Evolutionary conservation across 805 yeast species (phyloP), one percentile per base, ranked within the genome.

Genomic region (Myxozyma geophila): DNA sequence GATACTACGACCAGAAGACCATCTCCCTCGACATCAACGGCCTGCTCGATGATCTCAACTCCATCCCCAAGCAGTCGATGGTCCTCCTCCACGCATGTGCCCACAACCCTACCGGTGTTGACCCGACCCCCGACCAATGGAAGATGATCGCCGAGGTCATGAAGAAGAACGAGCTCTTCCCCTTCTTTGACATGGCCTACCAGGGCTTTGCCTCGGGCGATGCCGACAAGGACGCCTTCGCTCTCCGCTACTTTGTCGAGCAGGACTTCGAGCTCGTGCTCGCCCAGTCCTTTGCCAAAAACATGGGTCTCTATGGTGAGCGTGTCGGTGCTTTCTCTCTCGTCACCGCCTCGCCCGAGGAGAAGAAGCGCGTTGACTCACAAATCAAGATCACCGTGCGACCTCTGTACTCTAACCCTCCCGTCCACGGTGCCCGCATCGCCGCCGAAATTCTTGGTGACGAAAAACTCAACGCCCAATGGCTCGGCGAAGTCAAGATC

Each of bases 41-140:
- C 54, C 79, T 91, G 80, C 74, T 89, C 57, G 74, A 75, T 40
- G 89, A 90, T 58, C 77, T 92, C 54, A 71, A 79, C 28, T 72
- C 75, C 41, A 86, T 87, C 46, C 83, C 83, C 37, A 78, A 78
- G 40, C 90, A 88, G 35, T 80, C 87, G 23, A 83, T 85, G 58
- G 87, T 92, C 23, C 81, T 92, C 61, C 82, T 92, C 65, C 98
- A 92, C 77, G 97, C 97, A 8, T 92, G 97, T 75, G 95, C 97
- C 73, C 98, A 92, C 80, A 93, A 92, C 81, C 98, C 98, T 60
- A 93, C 98, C 19, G 98, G 98, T 68, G 86, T 92, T 75, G 98
- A 92, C 75, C 95, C 96, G 66, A 85, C 90, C 17, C 77, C 78
- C 35, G 89, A 85, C 67, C 90, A 92, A 74, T 92, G 97, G 97